Evolutionary conservation across 768 basidiomycete species (phyloP).

Genomic region (Mrakia gelida): DNA sequence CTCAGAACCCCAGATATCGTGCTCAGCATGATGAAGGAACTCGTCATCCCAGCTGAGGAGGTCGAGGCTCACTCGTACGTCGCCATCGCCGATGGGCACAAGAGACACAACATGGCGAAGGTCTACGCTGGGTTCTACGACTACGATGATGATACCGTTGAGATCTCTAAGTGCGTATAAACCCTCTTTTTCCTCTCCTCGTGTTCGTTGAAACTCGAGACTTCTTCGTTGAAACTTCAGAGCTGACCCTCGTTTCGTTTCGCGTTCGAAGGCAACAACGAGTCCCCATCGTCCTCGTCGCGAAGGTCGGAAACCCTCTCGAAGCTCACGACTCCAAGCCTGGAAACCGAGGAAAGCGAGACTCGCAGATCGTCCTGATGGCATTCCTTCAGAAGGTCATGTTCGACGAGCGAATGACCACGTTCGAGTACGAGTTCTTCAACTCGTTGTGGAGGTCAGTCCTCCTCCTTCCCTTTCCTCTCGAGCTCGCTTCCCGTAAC

Average conservation of each 20-base stretch:
- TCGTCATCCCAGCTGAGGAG: constrained; percentile 70
- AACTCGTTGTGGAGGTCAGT: constrained; percentile 96
- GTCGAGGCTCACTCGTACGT: constrained; percentile 95
- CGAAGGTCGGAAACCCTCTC: constrained; percentile 88
- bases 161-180: constrained; percentile 51
- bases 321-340: constrained; percentile 88
- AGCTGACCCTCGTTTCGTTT: background rate
- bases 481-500: too few relatives aligned
- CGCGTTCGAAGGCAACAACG: constrained; percentile 73
- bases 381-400: constrained; percentile 97
- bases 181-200: background rate
- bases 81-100: constrained; percentile 99
- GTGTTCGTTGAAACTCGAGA: too few relatives aligned
- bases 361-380: constrained; percentile 97
- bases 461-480: too few relatives aligned
- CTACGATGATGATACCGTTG: constrained; percentile 85
- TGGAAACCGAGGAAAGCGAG: constrained; percentile 97
- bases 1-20: constrained; percentile 91
- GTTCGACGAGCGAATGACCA: constrained; percentile 99
- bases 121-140: constrained; percentile 96
- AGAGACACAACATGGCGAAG: constrained; percentile 98
- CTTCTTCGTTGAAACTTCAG: background rate
- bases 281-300: constrained; percentile 90
- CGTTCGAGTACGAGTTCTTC: constrained; percentile 99
- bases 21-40: constrained; percentile 94